These are phyloP conservation scores for Chrysoporthe deuterocubensis DNA, from an alignment of 2,329 filamentous ascomycete species.

Conservation along the genomic window DNA sequence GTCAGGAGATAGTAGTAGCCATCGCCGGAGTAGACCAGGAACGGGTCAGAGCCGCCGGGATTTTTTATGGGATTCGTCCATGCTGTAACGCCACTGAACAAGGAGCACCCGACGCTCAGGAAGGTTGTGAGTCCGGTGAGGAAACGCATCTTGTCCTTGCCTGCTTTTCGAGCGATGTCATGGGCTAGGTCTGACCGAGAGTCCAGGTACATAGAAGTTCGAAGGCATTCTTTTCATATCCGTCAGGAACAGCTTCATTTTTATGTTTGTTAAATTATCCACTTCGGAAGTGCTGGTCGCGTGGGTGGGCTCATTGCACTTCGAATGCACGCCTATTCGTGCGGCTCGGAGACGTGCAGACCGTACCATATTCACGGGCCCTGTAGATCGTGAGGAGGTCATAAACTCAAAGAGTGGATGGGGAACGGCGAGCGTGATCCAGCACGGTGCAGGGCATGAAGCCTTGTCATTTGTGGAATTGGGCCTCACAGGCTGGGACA, in stretches of 20 bases:
- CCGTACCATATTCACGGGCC: not conserved
- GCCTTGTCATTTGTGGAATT: constrained; percentile 24
- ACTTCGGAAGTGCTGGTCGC: too few species aligned
- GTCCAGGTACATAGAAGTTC: not conserved
- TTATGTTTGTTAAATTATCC: not conserved
- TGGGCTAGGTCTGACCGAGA: too few species aligned
- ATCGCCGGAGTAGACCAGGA: constrained; percentile 54
- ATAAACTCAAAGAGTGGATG: not conserved
- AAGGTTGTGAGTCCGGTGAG: constrained; percentile 28
- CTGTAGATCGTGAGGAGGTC: not conserved
- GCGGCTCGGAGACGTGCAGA: constrained; percentile 10
- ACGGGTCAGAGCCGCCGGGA: constrained; percentile 56
- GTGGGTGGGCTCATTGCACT: not conserved
- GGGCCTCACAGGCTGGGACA: constrained; percentile 4
- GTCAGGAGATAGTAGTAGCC: constrained; percentile 61
- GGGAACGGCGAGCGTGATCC: not conserved
- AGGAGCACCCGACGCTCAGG: constrained; percentile 28
- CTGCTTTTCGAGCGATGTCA: not conserved
- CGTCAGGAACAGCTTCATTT: not conserved
- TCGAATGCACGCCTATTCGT: constrained; percentile 12
- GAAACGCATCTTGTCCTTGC: constrained; percentile 8
- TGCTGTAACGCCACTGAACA: constrained; percentile 34
- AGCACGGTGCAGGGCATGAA: not conserved
- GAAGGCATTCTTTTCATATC: not conserved
- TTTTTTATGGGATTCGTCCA: constrained; percentile 58